These are phyloP conservation scores for Bacterosira constricta DNA, from an alignment of 108 stramenopile species.

Conservation along the genomic window DNA sequence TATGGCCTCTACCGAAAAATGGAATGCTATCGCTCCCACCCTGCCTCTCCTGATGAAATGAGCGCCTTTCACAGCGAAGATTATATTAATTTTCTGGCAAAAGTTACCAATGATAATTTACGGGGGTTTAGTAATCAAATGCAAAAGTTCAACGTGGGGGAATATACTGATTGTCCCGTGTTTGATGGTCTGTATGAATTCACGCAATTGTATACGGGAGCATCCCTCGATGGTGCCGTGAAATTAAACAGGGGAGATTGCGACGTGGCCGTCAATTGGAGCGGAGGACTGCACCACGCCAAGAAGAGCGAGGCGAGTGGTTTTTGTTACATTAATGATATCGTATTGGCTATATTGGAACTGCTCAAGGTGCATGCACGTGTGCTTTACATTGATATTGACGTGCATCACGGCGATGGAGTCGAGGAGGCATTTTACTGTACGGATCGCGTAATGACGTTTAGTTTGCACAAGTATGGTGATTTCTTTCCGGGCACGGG, in stretches of 20 bases:
- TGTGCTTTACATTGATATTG: constrained; percentile 99
- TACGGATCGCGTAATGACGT: constrained; percentile 99
- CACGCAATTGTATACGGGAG: constrained; percentile 94
- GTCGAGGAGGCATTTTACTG: constrained; percentile 99
- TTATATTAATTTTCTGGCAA: constrained; percentile 93
- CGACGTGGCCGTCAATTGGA: constrained; percentile 99
- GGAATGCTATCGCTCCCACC: constrained; percentile 97
- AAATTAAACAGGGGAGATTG: constrained; percentile 92
- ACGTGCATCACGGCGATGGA: constrained; percentile 99
- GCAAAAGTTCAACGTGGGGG: constrained; percentile 95
- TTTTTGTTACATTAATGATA: constrained; percentile 99
- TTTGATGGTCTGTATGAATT: constrained; percentile 99
- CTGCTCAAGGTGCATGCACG: constrained; percentile 98
- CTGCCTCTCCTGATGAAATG: constrained; percentile 92
- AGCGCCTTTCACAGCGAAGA: constrained; percentile 95
- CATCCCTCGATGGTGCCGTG: constrained; percentile 95
- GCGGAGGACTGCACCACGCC: constrained; percentile 99
- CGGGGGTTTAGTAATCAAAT: constrained; percentile 72
- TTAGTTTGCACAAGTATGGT: constrained; percentile 99
- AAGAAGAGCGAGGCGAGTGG: constrained; percentile 98
- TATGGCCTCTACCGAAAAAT: constrained; percentile 97
- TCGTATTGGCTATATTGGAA: constrained; percentile 99
- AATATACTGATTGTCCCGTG: constrained; percentile 98
- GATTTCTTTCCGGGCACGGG: constrained; percentile 99
- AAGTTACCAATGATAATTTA: constrained; percentile 91